phyloP scores from a whole-genome alignment of 768 basidiomycete species.

The Pleurotus citrinopileatus region DNA sequence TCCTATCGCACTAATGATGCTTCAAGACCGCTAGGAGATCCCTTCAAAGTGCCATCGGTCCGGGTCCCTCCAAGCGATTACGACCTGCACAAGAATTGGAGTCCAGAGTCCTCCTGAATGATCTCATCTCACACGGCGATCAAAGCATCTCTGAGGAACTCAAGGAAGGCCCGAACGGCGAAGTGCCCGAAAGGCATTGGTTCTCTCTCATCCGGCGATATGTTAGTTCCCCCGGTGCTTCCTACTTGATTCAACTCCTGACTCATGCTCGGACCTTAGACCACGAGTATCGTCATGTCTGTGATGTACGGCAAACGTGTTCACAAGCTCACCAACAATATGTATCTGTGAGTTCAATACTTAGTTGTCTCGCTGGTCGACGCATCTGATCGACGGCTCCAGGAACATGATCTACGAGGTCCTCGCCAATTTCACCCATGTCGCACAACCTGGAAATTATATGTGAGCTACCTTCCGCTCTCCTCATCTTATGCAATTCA shows the following conservation, averaged over 20 bases:
- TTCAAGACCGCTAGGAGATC: slow-evolving; percentile 19
- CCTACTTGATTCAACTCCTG: no score
- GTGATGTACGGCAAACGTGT: slow-evolving; percentile 21
- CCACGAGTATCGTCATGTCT: slow-evolving; percentile 23
- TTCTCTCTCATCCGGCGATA: slow-evolving; percentile 25
- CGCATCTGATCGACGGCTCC: neutral
- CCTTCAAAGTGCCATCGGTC: slow-evolving; percentile 21
- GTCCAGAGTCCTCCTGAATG: slow-evolving; percentile 22
- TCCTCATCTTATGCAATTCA: neutral
- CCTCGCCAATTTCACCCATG: slow-evolving; percentile 7
- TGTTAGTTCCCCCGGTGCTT: slow-evolving; percentile 14
- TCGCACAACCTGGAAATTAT: slow-evolving; percentile 7
- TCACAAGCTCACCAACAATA: slow-evolving; percentile 18
- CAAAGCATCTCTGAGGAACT: slow-evolving; percentile 16
- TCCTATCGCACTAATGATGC: neutral
- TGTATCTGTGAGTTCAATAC: slow-evolving; percentile 17
- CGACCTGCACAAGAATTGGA: slow-evolving; percentile 23
- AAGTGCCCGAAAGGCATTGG: slow-evolving; percentile 26
- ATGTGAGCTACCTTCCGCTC: neutral
- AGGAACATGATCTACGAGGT: slow-evolving; percentile 12
- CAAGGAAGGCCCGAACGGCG: slow-evolving; percentile 16
- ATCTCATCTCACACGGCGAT: slow-evolving; percentile 19
- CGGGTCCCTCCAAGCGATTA: slow-evolving; percentile 21
- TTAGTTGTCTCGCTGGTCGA: neutral
- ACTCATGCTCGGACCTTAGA: slow-evolving; percentile 11